Evolutionary conservation across 306 rosid genomes (phyloP), one percentile per base, ranked within the genome.

Genomic region (Glycine tomentella): DNA sequence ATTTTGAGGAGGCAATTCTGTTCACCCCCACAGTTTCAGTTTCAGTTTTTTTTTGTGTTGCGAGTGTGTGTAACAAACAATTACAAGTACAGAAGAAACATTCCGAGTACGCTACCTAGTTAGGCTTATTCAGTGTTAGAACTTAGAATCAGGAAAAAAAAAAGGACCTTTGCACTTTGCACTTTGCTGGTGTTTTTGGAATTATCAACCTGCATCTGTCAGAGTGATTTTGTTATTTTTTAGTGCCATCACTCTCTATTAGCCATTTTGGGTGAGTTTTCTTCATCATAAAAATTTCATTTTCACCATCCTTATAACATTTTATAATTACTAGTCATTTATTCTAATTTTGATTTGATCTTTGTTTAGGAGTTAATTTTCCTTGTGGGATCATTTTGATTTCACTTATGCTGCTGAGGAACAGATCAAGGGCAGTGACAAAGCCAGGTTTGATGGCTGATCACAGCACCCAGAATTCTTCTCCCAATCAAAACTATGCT

Each of bases 371-470:
- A 74, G 87, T 15, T 16, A 77, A 56, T 69, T 52, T 72, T 76
- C 31, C 57, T 74, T 15, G 7, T 40, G 74, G 15, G 40, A 45
- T 68, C 53, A 13, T 34, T 64, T 64, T 36, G 45, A 3, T 62
- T 33, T 14, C 45, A 69, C 72, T 46, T 68, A 93, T 81, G 84
- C 74, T 95, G 92, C 86, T 91, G 85, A 90, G 97, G 86, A 88
- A 87, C 57, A 86, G 95, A 88, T 90, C 94, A 51, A 91, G 96
- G 84, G 94, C 95, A 74, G 97, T 89, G 91, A 89, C 80, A 66
- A 93, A 93, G 86, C 94, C 95, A 87, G 58, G 87, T 77, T 74
- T 91, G 64, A 93, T 93, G 97, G 95, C 95, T 70, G 97, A 95
- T 88, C 97, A 87, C 68, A 77, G 66, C 68, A 75, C 91, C 44